Conservation (phyloP, 495 filamentous ascomycete species). For the Penicillium dipodomyicola region DNA sequence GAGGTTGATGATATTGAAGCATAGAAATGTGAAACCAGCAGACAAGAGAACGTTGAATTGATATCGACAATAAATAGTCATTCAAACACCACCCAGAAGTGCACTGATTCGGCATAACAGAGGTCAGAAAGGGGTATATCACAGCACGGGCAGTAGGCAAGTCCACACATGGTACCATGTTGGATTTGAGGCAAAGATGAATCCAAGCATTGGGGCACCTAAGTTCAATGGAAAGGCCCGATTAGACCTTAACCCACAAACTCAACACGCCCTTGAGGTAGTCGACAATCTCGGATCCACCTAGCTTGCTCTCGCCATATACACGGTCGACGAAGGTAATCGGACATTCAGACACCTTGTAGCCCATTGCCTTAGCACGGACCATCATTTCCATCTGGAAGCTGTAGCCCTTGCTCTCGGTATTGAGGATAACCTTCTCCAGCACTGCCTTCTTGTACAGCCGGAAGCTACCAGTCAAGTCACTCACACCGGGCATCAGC, state of each 20-base stretch:
- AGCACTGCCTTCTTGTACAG: constrained; percentile 90
- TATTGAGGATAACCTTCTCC: constrained; percentile 79
- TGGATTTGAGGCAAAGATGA: constrained; percentile 13
- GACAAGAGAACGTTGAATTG: constrained; percentile 21
- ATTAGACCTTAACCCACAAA: constrained; percentile 84
- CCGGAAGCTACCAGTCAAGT: constrained; percentile 91
- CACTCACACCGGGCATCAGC: constrained; percentile 90
- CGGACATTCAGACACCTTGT: constrained; percentile 85
- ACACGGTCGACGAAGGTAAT: constrained; percentile 95
- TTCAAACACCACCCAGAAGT: constrained; percentile 27
- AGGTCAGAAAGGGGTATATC: constrained; percentile 30
- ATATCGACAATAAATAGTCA: constrained; percentile 25
- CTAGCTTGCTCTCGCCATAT: constrained; percentile 93
- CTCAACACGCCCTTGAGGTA: constrained; percentile 91
- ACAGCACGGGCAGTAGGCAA: constrained; percentile 20
- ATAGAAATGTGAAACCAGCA: constrained; percentile 6
- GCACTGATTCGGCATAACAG: constrained; percentile 17
- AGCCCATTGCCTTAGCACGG: constrained; percentile 89
- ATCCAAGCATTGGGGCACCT: constrained; percentile 2
- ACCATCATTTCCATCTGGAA: constrained; percentile 99
- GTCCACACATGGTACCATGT: constrained; percentile 12
- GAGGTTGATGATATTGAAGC: background rate
- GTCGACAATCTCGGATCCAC: constrained; percentile 94
- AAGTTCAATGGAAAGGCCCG: constrained; percentile 6
- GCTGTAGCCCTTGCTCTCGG: constrained; percentile 91